phyloP scores from a whole-genome alignment of 2,329 filamentous ascomycete genomes.

The Dryadomyces quercivorus region DNA sequence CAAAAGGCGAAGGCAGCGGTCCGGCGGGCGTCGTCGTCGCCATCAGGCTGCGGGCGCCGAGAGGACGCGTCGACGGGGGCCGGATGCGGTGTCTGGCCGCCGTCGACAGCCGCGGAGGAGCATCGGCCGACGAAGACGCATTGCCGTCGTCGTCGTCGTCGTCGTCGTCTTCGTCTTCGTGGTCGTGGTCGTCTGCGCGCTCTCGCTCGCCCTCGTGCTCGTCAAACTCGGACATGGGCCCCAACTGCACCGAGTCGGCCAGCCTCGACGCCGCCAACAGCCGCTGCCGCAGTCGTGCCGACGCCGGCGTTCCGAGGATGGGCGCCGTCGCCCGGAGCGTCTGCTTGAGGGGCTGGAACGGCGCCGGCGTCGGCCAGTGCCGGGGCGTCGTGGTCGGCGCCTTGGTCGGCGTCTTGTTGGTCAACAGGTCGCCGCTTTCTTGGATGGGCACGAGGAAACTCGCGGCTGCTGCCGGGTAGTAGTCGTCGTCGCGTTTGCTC shows the following conservation, averaged over 20 bases:
- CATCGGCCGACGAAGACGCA: constrained; percentile 5
- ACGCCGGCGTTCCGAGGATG: not conserved
- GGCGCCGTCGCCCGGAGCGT: not conserved
- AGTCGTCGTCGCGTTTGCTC: not conserved
- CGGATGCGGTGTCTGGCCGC: not conserved
- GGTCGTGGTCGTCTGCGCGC: not conserved
- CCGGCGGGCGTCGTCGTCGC: constrained; percentile 13
- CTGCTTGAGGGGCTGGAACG: not conserved
- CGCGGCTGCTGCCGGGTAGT: too few relatives aligned
- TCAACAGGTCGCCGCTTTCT: not conserved
- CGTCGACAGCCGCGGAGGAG: too few relatives aligned
- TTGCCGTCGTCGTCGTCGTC: not conserved
- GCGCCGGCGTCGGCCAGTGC: not conserved
- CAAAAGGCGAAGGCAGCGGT: constrained; percentile 13
- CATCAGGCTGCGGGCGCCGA: not conserved
- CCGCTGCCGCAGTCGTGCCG: constrained; percentile 7
- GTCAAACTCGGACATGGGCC: constrained; percentile 15
- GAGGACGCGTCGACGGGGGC: not conserved
- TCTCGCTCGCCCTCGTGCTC: constrained; percentile 7
- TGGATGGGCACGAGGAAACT: too few relatives aligned
- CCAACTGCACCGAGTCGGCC: constrained; percentile 14
- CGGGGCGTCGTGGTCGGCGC: not conserved
- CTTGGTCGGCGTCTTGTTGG: not conserved
- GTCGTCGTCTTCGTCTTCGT: not conserved
- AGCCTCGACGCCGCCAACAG: constrained; percentile 12